phyloP scores from a whole-genome alignment of 495 filamentous ascomycete species.

The Penicillium arizonense region DNA sequence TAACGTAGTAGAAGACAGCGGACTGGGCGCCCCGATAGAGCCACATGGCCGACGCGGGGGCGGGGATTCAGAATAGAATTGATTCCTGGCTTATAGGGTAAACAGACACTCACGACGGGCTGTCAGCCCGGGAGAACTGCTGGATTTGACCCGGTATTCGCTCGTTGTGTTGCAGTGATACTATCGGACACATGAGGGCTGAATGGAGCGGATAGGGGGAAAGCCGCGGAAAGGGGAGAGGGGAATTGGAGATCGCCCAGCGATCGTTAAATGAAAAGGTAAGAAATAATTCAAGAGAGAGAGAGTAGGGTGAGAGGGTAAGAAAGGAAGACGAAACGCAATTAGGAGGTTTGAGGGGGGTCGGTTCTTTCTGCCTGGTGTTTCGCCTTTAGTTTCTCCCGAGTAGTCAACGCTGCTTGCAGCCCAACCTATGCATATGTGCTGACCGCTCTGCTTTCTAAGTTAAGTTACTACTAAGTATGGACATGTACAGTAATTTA shows the following conservation, averaged over 20 bases:
- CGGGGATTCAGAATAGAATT: background rate
- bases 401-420: background rate
- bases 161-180: slow-evolving; percentile 25
- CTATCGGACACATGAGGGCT: slow-evolving; percentile 44
- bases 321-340: slow-evolving; percentile 8
- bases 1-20: slow-evolving; percentile 80
- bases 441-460: too few species aligned
- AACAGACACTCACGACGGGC: slow-evolving; percentile 20
- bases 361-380: slow-evolving; percentile 5
- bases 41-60: slow-evolving; percentile 43
- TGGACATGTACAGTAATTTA: too few species aligned
- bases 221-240: slow-evolving; percentile 7
- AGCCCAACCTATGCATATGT: background rate
- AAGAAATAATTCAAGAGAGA: slow-evolving; percentile 6
- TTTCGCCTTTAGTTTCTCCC: slow-evolving; percentile 1
- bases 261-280: slow-evolving; percentile 28
- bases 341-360: slow-evolving; percentile 5
- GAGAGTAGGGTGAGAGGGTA: background rate
- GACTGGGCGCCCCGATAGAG: slow-evolving; percentile 65
- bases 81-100: background rate
- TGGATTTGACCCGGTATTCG: slow-evolving; percentile 23
- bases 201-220: slow-evolving; percentile 18
- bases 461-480: too few species aligned
- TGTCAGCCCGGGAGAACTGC: slow-evolving; percentile 24
- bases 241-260: slow-evolving; percentile 33